These are phyloP conservation scores for Diaporthe citri DNA, from an alignment of 2,329 filamentous ascomycete species.

Conservation along the genomic window DNA sequence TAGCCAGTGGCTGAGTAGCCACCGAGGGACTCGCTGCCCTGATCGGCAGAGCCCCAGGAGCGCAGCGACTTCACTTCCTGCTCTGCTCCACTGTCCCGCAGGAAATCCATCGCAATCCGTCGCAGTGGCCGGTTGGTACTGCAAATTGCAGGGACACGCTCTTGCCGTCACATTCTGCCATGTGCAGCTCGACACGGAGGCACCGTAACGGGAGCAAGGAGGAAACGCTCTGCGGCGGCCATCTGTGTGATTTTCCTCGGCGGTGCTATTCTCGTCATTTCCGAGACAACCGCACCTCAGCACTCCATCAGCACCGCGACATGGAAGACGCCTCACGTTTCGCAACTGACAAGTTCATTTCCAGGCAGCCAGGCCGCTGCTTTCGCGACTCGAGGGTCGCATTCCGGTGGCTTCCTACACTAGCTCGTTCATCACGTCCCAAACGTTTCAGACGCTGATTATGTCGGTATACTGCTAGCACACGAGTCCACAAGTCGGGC, in stretches of 20 bases:
- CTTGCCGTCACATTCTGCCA: conserved; percentile 6
- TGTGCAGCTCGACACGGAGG: neutral
- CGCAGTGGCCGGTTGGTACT: conserved; percentile 9
- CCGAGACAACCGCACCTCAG: conserved; percentile 31
- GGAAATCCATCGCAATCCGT: conserved; percentile 1
- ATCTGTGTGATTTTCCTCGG: conserved; percentile 30
- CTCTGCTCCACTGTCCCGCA: conserved; percentile 12
- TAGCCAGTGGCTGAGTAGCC: conserved; percentile 1
- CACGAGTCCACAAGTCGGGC: neutral
- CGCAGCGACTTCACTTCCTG: conserved; percentile 2
- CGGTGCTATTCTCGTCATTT: conserved; percentile 35
- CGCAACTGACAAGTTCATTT: conserved; percentile 1
- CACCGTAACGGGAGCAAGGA: conserved; percentile 19
- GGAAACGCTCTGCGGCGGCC: conserved; percentile 31
- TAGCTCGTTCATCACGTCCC: conserved; percentile 12
- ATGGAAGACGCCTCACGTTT: conserved; percentile 21
- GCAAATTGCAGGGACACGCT: conserved; percentile 11
- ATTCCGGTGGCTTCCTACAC: conserved; percentile 26
- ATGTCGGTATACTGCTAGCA: neutral
- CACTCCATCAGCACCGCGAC: conserved; percentile 15
- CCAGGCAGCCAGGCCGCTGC: neutral
- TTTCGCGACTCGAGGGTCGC: neutral
- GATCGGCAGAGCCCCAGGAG: conserved; percentile 26
- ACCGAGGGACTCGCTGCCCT: neutral
- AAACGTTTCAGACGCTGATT: conserved; percentile 11